Evolutionary conservation across 805 yeast species (phyloP).

Genomic region (Blastobotrys peoriensis): DNA sequence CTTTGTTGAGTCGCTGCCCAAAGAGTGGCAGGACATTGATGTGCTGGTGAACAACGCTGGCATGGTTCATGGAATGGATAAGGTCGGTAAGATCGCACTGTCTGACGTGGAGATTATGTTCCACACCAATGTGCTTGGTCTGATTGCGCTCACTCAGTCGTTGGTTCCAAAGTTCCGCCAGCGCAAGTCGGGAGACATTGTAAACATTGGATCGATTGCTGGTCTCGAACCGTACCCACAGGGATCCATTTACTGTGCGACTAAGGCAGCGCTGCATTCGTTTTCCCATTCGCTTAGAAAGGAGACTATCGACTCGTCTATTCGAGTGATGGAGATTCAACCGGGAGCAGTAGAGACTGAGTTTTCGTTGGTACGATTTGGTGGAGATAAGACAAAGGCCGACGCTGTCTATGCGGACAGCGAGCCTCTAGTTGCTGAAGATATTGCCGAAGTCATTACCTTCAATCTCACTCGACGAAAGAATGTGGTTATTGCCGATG

Average conservation of each 20-base stretch:
- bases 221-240: slow-evolving; percentile 68
- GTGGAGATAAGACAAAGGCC: slow-evolving; percentile 57
- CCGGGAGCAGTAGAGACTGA: slow-evolving; percentile 82
- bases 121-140: slow-evolving; percentile 80
- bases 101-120: slow-evolving; percentile 70
- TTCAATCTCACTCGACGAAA: slow-evolving; percentile 61
- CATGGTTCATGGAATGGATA: slow-evolving; percentile 69
- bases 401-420: slow-evolving; percentile 60
- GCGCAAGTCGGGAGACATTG: slow-evolving; percentile 57
- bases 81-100: slow-evolving; percentile 61
- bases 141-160: slow-evolving; percentile 77
- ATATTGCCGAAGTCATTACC: slow-evolving; percentile 68
- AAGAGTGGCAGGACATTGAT: slow-evolving; percentile 51
- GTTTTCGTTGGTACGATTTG: slow-evolving; percentile 57
- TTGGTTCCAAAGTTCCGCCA: slow-evolving; percentile 64
- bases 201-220: slow-evolving; percentile 64
- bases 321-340: slow-evolving; percentile 67
- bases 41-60: slow-evolving; percentile 61
- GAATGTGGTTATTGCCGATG: slow-evolving; percentile 73
- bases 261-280: slow-evolving; percentile 56
- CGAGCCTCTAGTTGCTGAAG: slow-evolving; percentile 65
- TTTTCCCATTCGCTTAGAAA: slow-evolving; percentile 60
- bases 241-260: slow-evolving; percentile 65
- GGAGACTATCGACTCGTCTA: slow-evolving; percentile 63
- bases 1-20: slow-evolving; percentile 49